phyloP scores from a whole-genome alignment of 1,139 yeast species.

The Taphrina populina region DNA sequence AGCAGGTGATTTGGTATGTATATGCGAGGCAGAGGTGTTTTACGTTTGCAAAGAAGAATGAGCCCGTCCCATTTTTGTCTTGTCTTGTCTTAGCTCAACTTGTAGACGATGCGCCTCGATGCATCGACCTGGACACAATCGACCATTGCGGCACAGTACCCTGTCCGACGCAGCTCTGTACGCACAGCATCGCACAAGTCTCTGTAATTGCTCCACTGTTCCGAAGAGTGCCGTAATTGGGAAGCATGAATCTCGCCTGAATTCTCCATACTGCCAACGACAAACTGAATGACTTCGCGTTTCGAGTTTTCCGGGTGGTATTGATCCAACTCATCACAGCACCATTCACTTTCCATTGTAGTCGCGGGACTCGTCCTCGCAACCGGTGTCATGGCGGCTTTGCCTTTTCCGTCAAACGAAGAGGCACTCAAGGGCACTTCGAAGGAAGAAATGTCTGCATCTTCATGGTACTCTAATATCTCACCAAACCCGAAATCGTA shows the following conservation, averaged over 20 bases:
- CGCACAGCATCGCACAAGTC: conserved; percentile 23
- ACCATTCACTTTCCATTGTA: neutral
- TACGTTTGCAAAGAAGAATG: neutral
- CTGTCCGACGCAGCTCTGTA: neutral
- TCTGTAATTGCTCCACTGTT: conserved; percentile 25
- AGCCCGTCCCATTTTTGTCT: too few species aligned
- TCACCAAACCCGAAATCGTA: conserved; percentile 23
- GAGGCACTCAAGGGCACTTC: conserved; percentile 5
- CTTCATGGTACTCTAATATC: conserved; percentile 19
- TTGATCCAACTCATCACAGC: conserved; percentile 13
- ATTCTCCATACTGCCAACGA: conserved; percentile 13
- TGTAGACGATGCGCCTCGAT: conserved; percentile 1
- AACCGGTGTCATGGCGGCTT: neutral
- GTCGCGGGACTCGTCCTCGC: neutral
- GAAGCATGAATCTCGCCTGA: conserved; percentile 14
- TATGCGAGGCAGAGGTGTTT: neutral
- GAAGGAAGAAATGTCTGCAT: neutral
- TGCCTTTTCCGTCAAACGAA: conserved; percentile 23
- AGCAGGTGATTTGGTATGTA: neutral
- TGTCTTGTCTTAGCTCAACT: too few species aligned
- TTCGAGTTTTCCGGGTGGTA: conserved; percentile 31
- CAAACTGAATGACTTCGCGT: conserved; percentile 20
- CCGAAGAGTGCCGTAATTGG: conserved; percentile 18
- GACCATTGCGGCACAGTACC: conserved; percentile 2
- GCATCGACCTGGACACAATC: conserved; percentile 10